These are phyloP conservation scores for Cordia subcordata DNA, from an alignment of 257 asterid genomes.

Conservation along the genomic window DNA sequence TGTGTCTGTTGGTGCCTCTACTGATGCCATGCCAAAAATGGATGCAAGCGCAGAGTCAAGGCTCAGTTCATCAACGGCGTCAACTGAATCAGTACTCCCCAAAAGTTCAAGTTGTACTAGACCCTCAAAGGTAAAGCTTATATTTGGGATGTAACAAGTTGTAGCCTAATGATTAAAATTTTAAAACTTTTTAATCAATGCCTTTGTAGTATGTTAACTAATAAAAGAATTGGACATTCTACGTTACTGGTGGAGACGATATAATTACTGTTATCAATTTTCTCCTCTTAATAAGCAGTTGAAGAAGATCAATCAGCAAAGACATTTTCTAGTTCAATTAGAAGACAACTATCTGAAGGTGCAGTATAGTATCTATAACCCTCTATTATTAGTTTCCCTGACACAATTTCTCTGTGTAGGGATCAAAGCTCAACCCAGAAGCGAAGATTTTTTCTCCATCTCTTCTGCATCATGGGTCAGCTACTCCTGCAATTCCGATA, in stretches of 20 bases:
- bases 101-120: conserved; percentile 32
- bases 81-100: conserved; percentile 33
- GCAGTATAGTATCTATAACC: not conserved
- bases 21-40: conserved; percentile 20
- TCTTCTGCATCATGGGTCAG: conserved; percentile 35
- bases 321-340: no score
- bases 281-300: no score
- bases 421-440: conserved; percentile 84
- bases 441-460: conserved; percentile 81
- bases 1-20: conserved; percentile 27
- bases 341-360: not conserved
- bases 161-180: not conserved
- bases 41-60: conserved; percentile 33
- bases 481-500: conserved; percentile 43
- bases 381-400: not conserved
- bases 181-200: not conserved
- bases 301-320: no score
- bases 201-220: not conserved
- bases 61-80: conserved; percentile 45
- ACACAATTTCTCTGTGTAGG: conserved; percentile 35
- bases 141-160: not conserved
- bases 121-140: conserved; percentile 43
- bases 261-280: no score
- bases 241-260: no score
- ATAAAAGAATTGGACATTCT: no score